Evolutionary conservation across 2,329 filamentous ascomycete species (phyloP), one percentile per base, ranked within the genome.

Genomic region (Pseudocercospora fijiensis): DNA sequence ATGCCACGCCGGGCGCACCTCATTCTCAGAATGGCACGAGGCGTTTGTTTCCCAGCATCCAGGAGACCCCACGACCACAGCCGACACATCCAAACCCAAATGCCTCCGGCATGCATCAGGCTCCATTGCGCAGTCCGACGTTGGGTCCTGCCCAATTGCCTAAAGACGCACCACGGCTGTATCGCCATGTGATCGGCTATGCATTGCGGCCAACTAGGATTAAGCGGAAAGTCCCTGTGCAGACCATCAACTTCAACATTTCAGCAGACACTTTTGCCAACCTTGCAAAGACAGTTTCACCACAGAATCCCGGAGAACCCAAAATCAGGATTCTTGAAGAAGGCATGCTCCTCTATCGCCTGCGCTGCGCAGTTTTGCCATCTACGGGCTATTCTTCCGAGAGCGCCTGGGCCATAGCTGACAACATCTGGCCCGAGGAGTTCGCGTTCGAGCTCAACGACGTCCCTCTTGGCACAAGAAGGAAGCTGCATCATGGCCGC

Each of bases 401-500:
- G 43, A 73, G 79, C 7, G 76, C 79, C 1, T 96, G 92, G 91
- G 80, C 84, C 5, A 80, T 82, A 1, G 76, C 80, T n/a, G 84
- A 89, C 33, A 89, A 85, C 5, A 73, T 76, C 22, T 97, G 92
- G 92, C 91, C 92, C 0, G 80, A 84, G 37, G 84, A 85, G 57
- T 81, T 92, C 0, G 91, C 88, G 65, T 81, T 94, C 65, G 81
- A 83, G 16, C 75, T 96, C 65, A 96, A 96, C 69, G 80, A 76
- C 0, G 72, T 77, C 0, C 53, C 68, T 18, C 71, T 84, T 1
- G 79, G 86, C 10, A 74, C 91, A 16, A 85, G 89, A 45, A 85
- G 89, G 27, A 91, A 90, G 70, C 75, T 85, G 0, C 88, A 95
- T 65, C 85, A 93, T 71, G 88, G 88, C 10, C 90, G 88, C 69